Evolutionary conservation across 495 filamentous ascomycete species (phyloP), one percentile per base, ranked within the genome.

Genomic region (Venustampulla echinocandica): DNA sequence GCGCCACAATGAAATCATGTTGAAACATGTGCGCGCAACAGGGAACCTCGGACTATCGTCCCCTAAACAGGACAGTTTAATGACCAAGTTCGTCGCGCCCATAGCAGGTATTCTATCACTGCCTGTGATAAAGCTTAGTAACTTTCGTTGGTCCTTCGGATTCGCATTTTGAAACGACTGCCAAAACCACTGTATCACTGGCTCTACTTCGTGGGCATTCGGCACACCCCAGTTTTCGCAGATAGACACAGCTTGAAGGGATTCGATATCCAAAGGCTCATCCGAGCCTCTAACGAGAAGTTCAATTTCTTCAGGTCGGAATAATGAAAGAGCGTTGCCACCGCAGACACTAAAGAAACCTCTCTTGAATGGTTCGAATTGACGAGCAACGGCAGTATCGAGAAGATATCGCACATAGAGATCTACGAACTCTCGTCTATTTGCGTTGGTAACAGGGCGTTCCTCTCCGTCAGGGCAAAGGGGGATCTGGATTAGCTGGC

Each of bases 231-330:
- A 96, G 43, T 81, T 82, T 23, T 95, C 87, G 55, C 92, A 95
- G 27, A 77, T 73, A 3, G 89, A 87, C 18, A 87, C 90, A 0
- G 79, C 85, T 41, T 76, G 77, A 10, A 96, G 68, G 19, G 83
- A 80, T 2, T 69, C 68, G 36, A 96, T 80, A 53, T 95, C 89
- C 2, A 95, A 72, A 28, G 80, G 60, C 52, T 90, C 87, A 43
- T 90, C 87, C n/a, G 85, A 90, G 18, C 90, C 90, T 32, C 90
- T 80, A 11, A 96, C 74, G 2, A 95, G 74, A 3, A 95, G 71
- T 58, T 96, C 90, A 49, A 96, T 93, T 61, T 96, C 90, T 62
- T 96, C 90, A 1, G 90, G 84, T n/a, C 87, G 78, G 61, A 96
- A 95, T 10, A 96, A 73, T 2, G 84, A 87, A 18, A 95, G 68